Evolutionary conservation across 768 basidiomycete species (phyloP).

Genomic region (Nidula microcarpa): DNA sequence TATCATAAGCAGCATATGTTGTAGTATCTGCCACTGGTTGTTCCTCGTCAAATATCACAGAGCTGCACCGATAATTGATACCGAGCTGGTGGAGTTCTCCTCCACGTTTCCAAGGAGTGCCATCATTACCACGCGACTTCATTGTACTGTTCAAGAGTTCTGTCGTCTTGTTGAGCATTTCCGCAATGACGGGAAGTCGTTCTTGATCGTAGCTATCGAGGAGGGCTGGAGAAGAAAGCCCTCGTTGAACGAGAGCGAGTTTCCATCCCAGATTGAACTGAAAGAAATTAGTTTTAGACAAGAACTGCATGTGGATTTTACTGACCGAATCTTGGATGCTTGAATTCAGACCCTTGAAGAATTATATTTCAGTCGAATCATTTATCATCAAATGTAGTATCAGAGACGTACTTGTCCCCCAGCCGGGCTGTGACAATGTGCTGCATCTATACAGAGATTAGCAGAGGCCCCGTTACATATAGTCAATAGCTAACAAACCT

Average conservation of each 20-base stretch:
- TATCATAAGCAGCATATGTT: neutral
- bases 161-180: conserved; percentile 40
- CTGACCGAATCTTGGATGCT: conserved; percentile 32
- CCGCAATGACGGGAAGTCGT: conserved; percentile 40
- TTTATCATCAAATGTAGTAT: neutral
- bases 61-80: conserved; percentile 42
- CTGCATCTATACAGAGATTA: conserved; percentile 33
- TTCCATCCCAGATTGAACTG: conserved; percentile 46
- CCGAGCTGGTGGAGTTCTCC: conserved; percentile 30
- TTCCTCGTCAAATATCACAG: conserved; percentile 30
- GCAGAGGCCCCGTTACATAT: too few species aligned
- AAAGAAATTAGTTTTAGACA: neutral
- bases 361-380: neutral
- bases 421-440: conserved; percentile 41
- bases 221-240: conserved; percentile 26
- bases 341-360: conserved; percentile 27
- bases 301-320: neutral
- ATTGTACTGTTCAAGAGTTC: conserved; percentile 18
- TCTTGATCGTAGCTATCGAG: conserved; percentile 40
- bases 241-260: conserved; percentile 35
- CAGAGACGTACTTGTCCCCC: conserved; percentile 30
- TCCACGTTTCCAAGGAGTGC: conserved; percentile 4
- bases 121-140: conserved; percentile 1
- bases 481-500: conserved; percentile 20
- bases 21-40: neutral